Evolutionary conservation across 2,329 filamentous ascomycete genomes (phyloP), one percentile per base, ranked within the genome.

Genomic region (Fusarium stilboides): DNA sequence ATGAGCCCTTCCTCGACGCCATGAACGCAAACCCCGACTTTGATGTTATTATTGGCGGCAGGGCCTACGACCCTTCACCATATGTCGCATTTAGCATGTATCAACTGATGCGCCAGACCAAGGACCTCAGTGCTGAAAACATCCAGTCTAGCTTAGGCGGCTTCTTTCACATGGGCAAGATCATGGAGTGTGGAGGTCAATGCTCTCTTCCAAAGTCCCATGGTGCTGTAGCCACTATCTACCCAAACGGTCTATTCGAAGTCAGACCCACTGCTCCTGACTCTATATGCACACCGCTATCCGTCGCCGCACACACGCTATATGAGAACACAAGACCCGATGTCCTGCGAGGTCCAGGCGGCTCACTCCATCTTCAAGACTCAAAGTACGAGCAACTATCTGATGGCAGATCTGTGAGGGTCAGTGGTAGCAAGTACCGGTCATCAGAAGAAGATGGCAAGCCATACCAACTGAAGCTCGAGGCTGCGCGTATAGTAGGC

Each of bases 321-420:
- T 88, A 88, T 52, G 86, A 88, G 75, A 88, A 88, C 62, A 79
- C 81, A 0, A 72, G 86, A 17, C 86, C 86, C 0, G 86, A 88
- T 70, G 68, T 83, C 2, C 69, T 87, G 3, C 62, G 76, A 7
- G 86, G 86, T 0, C 86, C 86, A 0, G 86, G 86, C 0, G 86
- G 86, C 0, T 71, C 75, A 8, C 76, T 88, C 0, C 76, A 84
- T 42, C 74, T 87, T 0, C 75, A 76, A 0, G 46, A 74, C 1
- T 77, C 82, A 2, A 61, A 47, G 1, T 75, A 75, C 8, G 47
- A 71, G 4, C 71, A 72, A 8, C 19, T 74, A 0, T 8, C 37
- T 5, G 64, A 75, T 14, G 63, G 49, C 0, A 61, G 34, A 6
- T 65, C 68, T 1, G 70, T 74, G 0, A 57, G 62, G 3, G 73